These are phyloP conservation scores for Cnidoscolus chayamansa DNA, from an alignment of 441 rosid species.

Conservation along the genomic window DNA sequence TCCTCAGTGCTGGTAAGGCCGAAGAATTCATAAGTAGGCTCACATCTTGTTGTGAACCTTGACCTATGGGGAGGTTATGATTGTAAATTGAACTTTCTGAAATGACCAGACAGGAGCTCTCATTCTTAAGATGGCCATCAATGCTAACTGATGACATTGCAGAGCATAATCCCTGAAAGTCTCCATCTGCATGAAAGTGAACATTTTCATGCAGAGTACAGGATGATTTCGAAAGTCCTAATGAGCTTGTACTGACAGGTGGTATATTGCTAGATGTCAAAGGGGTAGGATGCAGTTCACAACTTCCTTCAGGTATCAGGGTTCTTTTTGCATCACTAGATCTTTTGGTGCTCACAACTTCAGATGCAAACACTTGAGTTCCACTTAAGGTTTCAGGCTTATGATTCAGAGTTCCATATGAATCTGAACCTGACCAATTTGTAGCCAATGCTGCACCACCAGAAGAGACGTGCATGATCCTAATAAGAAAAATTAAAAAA, in stretches of 20 bases:
- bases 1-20: conserved; percentile 21
- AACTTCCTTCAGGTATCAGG: conserved; percentile 24
- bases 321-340: conserved; percentile 9
- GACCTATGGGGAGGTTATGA: conserved; percentile 22
- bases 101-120: conserved; percentile 15
- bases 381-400: conserved; percentile 29
- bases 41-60: conserved; percentile 20
- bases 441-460: conserved; percentile 34
- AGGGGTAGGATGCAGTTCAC: conserved; percentile 17
- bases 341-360: conserved; percentile 18
- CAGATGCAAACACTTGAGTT: conserved; percentile 22
- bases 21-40: conserved; percentile 20
- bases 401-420: conserved; percentile 30
- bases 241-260: conserved; percentile 2
- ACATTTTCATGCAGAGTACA: conserved; percentile 26
- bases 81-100: conserved; percentile 26
- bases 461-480: conserved; percentile 55
- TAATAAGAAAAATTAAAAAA: conserved; percentile 23
- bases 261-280: conserved; percentile 13
- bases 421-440: conserved; percentile 30
- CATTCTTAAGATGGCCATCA: conserved; percentile 20
- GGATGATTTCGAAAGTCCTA: conserved; percentile 9
- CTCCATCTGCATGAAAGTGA: conserved; percentile 21
- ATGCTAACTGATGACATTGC: conserved; percentile 29
- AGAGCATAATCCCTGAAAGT: conserved; percentile 26